phyloP scores from a whole-genome alignment of 345 rosid genomes.

The Eucalyptus sp. region DNA sequence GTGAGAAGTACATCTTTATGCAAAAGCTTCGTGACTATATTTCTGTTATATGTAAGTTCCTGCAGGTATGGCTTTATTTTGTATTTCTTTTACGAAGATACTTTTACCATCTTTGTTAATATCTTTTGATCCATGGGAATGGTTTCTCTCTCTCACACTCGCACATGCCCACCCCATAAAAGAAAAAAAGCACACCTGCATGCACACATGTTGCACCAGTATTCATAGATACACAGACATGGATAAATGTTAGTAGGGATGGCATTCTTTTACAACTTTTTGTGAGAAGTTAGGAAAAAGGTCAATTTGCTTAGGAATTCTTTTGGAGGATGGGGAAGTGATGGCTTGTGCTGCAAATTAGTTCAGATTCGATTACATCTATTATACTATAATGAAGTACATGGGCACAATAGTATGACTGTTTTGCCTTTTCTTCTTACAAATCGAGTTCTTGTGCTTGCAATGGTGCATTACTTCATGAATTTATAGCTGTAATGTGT shows the following conservation, averaged over 20 bases:
- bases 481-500: neutral
- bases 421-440: neutral
- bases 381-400: neutral
- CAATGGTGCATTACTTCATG: neutral
- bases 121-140: neutral
- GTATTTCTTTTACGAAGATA: neutral
- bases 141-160: neutral
- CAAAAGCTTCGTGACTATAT: constrained; percentile 95
- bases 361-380: neutral
- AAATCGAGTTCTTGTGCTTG: neutral
- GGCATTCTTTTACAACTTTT: neutral
- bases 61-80: constrained; percentile 72
- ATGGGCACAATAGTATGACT: neutral
- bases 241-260: neutral
- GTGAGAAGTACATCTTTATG: constrained; percentile 98
- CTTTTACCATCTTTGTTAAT: neutral
- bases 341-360: neutral
- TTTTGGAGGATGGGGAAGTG: neutral
- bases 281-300: neutral
- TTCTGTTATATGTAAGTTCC: constrained; percentile 90
- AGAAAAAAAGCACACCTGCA: neutral
- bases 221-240: neutral
- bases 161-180: neutral
- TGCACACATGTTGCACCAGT: neutral
- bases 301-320: neutral